phyloP scores from a whole-genome alignment of 768 basidiomycete species.

The Ramaria sp. region DNA sequence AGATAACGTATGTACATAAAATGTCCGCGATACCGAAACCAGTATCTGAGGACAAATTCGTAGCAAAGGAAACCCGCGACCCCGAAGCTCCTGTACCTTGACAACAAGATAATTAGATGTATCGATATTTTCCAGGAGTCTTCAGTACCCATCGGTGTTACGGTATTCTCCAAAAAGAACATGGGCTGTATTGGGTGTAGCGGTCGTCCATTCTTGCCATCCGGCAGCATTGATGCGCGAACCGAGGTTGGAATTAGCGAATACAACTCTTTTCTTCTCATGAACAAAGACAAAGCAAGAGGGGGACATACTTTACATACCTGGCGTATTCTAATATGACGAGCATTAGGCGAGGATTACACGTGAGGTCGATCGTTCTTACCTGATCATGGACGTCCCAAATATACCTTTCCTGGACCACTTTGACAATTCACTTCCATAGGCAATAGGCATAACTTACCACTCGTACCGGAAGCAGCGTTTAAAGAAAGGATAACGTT shows the following conservation, averaged over 20 bases:
- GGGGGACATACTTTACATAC: not conserved
- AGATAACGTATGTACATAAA: not conserved
- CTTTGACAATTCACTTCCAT: not conserved
- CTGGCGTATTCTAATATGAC: not conserved
- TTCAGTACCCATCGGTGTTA: not conserved
- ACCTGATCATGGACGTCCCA: constrained; percentile 42
- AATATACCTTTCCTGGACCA: constrained; percentile 20
- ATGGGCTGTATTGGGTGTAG: not conserved
- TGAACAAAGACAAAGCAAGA: not conserved
- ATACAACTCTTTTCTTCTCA: not conserved
- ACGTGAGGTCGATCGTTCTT: constrained; percentile 10
- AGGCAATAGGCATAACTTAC: constrained; percentile 2
- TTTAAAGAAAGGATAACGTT: constrained; percentile 31
- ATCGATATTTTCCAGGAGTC: not conserved
- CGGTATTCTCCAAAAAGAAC: not conserved
- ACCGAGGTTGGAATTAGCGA: not conserved
- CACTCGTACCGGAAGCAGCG: constrained; percentile 26
- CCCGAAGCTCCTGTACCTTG: not conserved
- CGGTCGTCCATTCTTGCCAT: not conserved
- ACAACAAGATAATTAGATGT: not conserved
- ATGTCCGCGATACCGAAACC: not conserved
- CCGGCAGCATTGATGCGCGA: not conserved
- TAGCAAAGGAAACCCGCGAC: not conserved
- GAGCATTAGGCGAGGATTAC: not conserved
- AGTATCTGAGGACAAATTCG: not conserved